Conservation (phyloP, 116 monocot genomes). For the Dioscorea cayenensis region DNA sequence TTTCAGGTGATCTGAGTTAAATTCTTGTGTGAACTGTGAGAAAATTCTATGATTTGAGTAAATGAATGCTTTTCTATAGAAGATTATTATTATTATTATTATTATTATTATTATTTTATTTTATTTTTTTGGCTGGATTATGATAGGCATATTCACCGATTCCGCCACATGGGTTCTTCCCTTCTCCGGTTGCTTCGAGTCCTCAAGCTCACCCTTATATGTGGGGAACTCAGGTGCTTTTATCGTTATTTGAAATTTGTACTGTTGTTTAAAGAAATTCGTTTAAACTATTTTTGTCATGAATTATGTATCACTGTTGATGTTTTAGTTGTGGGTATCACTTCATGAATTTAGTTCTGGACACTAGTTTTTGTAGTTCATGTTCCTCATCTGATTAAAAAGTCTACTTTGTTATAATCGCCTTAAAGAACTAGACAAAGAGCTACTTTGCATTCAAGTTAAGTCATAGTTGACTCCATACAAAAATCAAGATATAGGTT, state of each 20-base stretch:
- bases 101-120: too few species aligned
- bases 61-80: too few species aligned
- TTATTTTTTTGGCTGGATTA: background rate
- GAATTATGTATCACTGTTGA: background rate
- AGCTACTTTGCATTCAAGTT: too few species aligned
- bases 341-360: too few species aligned
- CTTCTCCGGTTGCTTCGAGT: constrained; percentile 60
- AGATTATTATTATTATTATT: too few species aligned
- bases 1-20: constrained; percentile 56
- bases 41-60: background rate
- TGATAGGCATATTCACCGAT: constrained; percentile 87
- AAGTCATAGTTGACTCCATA: too few species aligned
- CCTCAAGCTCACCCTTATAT: constrained; percentile 79
- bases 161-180: constrained; percentile 81
- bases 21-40: background rate
- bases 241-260: background rate
- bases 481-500: too few species aligned
- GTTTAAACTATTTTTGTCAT: background rate
- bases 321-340: too few species aligned
- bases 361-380: too few species aligned
- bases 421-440: too few species aligned
- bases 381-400: too few species aligned
- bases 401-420: too few species aligned
- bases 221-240: constrained; percentile 93
- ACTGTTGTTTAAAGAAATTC: background rate